Percentiles rank a stretch among this genome's conserved stretches.
Conservation (phyloP, 2,329 filamentous ascomycete species). For the Calonectria honghensis region DNA sequence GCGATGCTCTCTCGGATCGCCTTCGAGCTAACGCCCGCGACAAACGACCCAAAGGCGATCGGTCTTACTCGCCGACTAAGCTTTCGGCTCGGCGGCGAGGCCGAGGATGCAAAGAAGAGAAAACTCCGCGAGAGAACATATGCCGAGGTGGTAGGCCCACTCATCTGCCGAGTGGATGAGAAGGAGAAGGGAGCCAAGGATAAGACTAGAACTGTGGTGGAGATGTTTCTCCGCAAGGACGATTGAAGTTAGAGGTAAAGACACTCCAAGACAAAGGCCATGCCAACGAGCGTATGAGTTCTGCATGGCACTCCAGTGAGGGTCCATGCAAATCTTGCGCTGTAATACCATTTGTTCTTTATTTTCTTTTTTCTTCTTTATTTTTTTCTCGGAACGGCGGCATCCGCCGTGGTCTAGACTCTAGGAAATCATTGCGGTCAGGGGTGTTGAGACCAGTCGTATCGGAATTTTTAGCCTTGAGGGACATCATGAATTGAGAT, state of each 20-base stretch:
- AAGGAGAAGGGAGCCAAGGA: slow-evolving; percentile 78
- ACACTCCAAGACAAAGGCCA: slow-evolving; percentile 41
- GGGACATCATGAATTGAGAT: slow-evolving; percentile 30
- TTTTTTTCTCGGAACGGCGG: background rate
- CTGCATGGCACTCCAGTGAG: slow-evolving; percentile 12
- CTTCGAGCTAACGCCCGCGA: slow-evolving; percentile 67
- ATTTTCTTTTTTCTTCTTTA: background rate
- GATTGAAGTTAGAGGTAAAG: slow-evolving; percentile 56
- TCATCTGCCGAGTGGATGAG: slow-evolving; percentile 74
- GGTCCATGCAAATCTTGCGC: slow-evolving; percentile 22
- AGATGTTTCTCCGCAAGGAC: slow-evolving; percentile 75
- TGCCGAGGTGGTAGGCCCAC: slow-evolving; percentile 78
- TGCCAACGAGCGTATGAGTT: slow-evolving; percentile 45
- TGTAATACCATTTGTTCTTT: slow-evolving; percentile 18
- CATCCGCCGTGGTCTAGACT: slow-evolving; percentile 6
- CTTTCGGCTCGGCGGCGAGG: slow-evolving; percentile 62
- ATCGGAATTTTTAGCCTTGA: slow-evolving; percentile 24
- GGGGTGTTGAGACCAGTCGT: slow-evolving; percentile 1
- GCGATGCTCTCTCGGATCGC: slow-evolving; percentile 79
- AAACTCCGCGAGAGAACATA: slow-evolving; percentile 76
- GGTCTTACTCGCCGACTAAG: slow-evolving; percentile 67
- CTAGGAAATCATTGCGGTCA: background rate
- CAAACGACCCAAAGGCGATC: slow-evolving; percentile 54
- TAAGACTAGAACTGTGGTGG: slow-evolving; percentile 79
- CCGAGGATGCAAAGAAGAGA: slow-evolving; percentile 65